Evolutionary conservation across 345 rosid species (phyloP).

Genomic region (Euclidium syriacum): DNA sequence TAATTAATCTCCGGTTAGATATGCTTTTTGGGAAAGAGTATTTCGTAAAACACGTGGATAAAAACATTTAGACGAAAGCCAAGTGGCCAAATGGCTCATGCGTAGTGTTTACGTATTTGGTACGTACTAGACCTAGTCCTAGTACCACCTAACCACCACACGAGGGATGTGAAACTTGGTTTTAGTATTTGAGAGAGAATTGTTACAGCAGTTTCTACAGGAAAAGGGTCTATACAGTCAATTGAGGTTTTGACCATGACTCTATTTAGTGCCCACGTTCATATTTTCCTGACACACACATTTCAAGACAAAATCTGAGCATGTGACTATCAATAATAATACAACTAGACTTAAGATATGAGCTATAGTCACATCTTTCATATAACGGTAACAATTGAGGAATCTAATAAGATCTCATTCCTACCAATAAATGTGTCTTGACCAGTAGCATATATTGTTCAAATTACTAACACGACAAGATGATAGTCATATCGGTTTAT

Average conservation of each 20-base stretch:
- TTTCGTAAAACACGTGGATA: no score
- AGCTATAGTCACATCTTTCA: neutral
- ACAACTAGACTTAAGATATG: neutral
- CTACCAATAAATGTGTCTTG: neutral
- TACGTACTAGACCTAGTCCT: no score
- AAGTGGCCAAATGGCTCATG: no score
- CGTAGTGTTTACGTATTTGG: no score
- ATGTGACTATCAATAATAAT: neutral
- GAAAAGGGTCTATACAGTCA: neutral
- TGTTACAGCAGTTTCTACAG: neutral
- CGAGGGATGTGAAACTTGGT: neutral
- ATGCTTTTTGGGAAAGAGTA: no score
- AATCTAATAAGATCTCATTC: neutral
- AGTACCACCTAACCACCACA: no score
- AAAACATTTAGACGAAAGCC: no score
- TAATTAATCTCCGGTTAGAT: no score
- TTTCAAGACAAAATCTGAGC: neutral
- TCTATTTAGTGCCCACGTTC: no score
- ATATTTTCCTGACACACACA: neutral
- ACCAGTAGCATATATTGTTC: no score
- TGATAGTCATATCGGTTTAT: no score
- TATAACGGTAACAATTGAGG: slow-evolving; percentile 11
- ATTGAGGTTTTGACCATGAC: neutral
- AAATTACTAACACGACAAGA: no score
- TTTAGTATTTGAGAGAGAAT: neutral